Evolutionary conservation across 2,329 filamentous ascomycete genomes (phyloP).

Genomic region (Fusarium torulosum): DNA sequence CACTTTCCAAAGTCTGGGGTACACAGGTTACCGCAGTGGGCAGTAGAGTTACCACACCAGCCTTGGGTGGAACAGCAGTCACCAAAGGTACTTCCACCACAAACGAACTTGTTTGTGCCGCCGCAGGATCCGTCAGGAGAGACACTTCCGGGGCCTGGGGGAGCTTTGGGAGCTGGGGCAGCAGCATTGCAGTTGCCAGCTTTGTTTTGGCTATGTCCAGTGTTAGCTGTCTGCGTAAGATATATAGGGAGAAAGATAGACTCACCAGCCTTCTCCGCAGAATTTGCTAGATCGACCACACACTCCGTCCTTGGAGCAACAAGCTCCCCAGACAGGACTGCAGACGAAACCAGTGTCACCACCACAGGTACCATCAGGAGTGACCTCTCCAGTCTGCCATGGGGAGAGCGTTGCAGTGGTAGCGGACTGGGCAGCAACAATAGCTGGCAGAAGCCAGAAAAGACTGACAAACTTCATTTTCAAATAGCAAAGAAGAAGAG

Average conservation of each 20-base stretch:
- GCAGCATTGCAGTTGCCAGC: constrained; percentile 22
- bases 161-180: neutral
- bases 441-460: constrained; percentile 8
- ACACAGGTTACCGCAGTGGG: constrained; percentile 12
- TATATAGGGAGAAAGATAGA: too few species aligned
- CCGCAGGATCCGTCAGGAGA: constrained; percentile 19
- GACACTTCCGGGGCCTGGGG: constrained; percentile 8
- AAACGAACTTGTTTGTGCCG: constrained; percentile 13
- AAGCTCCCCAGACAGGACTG: constrained; percentile 19
- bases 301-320: constrained; percentile 8
- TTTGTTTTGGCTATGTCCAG: neutral
- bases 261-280: constrained; percentile 25
- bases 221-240: neutral
- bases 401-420: constrained; percentile 3
- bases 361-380: constrained; percentile 12
- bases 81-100: neutral
- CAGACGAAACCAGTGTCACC: constrained; percentile 15
- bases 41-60: constrained; percentile 14
- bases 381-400: constrained; percentile 21
- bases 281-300: constrained; percentile 21
- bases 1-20: neutral
- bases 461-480: constrained; percentile 10
- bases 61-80: constrained; percentile 4
- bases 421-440: constrained; percentile 8
- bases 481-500: neutral